Evolutionary conservation across 106 monocot genomes (phyloP).

Genomic region (Xerophyta viscosa): DNA sequence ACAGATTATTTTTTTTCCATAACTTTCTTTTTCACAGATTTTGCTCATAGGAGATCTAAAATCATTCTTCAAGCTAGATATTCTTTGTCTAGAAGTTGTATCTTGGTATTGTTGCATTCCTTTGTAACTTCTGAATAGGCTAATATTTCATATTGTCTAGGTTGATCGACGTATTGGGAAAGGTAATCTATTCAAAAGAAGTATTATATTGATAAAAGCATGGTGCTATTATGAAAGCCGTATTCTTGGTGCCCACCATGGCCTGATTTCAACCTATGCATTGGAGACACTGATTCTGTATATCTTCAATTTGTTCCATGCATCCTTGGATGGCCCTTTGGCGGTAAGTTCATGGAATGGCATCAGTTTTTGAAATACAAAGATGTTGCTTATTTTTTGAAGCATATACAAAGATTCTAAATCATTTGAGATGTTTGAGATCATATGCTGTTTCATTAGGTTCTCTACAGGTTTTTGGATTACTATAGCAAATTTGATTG

Average conservation of each 20-base stretch:
- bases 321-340: conserved; percentile 69
- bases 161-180: conserved; percentile 70
- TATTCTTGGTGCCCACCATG: conserved; percentile 93
- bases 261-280: conserved; percentile 90
- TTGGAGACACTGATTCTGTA: conserved; percentile 84
- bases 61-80: too few relatives aligned
- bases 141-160: conserved; percentile 17
- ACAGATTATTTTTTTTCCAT: neutral
- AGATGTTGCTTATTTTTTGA: neutral
- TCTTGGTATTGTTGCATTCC: conserved; percentile 3
- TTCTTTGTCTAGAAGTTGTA: neutral
- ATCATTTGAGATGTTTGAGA: conserved; percentile 4
- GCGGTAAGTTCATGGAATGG: conserved; percentile 31
- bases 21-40: too few relatives aligned
- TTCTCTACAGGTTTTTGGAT: conserved; percentile 83
- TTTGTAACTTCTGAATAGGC: neutral
- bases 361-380: neutral
- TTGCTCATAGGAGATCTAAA: too few relatives aligned
- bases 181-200: conserved; percentile 75
- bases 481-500: conserved; percentile 87
- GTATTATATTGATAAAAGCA: conserved; percentile 89
- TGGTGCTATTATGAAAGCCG: conserved; percentile 99
- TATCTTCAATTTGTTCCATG: conserved; percentile 81
- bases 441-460: conserved; percentile 29
- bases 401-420: neutral